Evolutionary conservation across 345 rosid species (phyloP), one percentile per base, ranked within the genome.

Genomic region (Lepidium africanum): DNA sequence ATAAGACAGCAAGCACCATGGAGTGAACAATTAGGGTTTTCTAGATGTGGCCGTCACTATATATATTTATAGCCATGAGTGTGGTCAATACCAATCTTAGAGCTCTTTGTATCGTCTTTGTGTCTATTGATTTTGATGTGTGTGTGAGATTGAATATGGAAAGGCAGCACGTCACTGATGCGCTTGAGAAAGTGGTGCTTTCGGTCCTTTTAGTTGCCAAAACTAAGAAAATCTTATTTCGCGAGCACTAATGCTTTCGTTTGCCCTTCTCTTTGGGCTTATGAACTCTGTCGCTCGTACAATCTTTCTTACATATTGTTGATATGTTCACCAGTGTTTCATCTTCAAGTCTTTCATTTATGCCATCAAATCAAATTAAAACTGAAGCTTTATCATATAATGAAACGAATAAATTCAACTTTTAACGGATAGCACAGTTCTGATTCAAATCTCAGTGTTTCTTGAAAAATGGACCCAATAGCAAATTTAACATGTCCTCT

Each of bases 161-260:
- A 45, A 39, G 74, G 74, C 73, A 75, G 60, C 58, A 75, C 74
- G 78, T 75, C 65, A 68, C 78, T 69, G 78, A 69, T 67, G 60
- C 78, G 60, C 78, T 69, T 69, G 70, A 74, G 15, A 68, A 74
- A 74, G 74, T 75, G 78, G 78, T 75, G 78, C 48, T 62, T 63
- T 69, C 74, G 67, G 78, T 75, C 78, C 70, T 68, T 75, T 74
- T 74, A 74, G 78, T 63, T 74, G 78, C 78, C 78, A 27, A 74
- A 46, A 74, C 7, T 4, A n/a, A 68, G 39, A 40, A 37, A 52
- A 39, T 11, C 1, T 9, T 9, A 1, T 23, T 55, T 71, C 64
- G 32, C 15, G 74, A 68, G 78, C 73, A 37, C 78, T 61, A 61
- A 67, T 74, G 74, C 78, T 74, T 74, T 61, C 70, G 72, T 74